These are phyloP conservation scores for Vishniacozyma victoriae DNA, from an alignment of 768 basidiomycete species.

Conservation along the genomic window DNA sequence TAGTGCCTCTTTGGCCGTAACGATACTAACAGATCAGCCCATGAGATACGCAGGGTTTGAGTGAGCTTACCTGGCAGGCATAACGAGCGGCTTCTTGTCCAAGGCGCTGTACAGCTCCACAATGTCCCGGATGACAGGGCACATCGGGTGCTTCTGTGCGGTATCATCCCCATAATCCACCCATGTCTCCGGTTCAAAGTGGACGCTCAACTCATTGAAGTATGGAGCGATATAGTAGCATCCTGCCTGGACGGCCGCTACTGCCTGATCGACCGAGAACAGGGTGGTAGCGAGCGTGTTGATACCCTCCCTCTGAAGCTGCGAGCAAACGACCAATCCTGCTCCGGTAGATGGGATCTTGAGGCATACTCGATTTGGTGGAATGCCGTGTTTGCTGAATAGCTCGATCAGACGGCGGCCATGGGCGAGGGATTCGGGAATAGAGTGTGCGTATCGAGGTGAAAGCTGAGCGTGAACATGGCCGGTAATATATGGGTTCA, in stretches of 20 bases:
- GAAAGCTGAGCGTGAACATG: slow-evolving; percentile 32
- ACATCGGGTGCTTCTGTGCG: slow-evolving; percentile 6
- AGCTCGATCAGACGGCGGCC: too few relatives aligned
- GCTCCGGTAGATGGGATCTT: slow-evolving; percentile 58
- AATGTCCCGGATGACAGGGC: slow-evolving; percentile 1
- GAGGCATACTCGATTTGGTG: slow-evolving; percentile 51
- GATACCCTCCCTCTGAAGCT: slow-evolving; percentile 52
- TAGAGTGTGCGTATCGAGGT: slow-evolving; percentile 21
- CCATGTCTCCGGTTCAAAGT: slow-evolving; percentile 2
- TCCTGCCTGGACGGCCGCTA: slow-evolving; percentile 54
- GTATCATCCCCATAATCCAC: slow-evolving; percentile 6
- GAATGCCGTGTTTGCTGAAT: slow-evolving; percentile 33
- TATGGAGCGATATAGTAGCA: slow-evolving; percentile 56
- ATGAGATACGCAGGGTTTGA: too few relatives aligned
- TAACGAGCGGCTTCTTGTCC: neutral
- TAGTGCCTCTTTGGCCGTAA: slow-evolving; percentile 5
- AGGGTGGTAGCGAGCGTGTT: slow-evolving; percentile 55
- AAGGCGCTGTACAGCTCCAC: neutral
- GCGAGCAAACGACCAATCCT: slow-evolving; percentile 52
- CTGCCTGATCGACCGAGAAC: slow-evolving; percentile 55
- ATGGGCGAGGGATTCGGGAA: slow-evolving; percentile 5
- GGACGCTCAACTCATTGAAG: slow-evolving; percentile 54
- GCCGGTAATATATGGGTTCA: slow-evolving; percentile 12
- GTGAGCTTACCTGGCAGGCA: neutral
- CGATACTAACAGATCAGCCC: too few relatives aligned